These are phyloP conservation scores for Suillus sp. DNA, from an alignment of 768 basidiomycete species.

Conservation along the genomic window DNA sequence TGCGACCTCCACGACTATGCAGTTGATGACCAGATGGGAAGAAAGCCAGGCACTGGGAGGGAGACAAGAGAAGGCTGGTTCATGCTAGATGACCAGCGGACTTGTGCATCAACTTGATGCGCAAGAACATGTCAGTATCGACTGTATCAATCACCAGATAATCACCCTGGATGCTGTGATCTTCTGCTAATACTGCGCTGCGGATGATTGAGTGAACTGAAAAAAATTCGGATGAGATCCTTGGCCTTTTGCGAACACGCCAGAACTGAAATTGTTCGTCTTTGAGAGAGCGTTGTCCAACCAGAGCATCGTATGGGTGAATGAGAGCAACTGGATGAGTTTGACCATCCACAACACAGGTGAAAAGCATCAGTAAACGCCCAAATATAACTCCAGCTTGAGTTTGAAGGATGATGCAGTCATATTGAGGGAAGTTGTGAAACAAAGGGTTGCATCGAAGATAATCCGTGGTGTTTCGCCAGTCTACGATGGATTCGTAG, in stretches of 20 bases:
- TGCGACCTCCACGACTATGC: too few relatives aligned
- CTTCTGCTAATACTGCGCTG: slow-evolving; percentile 30
- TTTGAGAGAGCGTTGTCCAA: slow-evolving; percentile 14
- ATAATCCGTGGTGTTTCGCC: slow-evolving; percentile 29
- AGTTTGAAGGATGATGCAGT: slow-evolving; percentile 31
- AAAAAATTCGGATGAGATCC: slow-evolving; percentile 24
- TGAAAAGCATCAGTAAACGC: slow-evolving; percentile 24
- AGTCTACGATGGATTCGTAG: slow-evolving; percentile 32
- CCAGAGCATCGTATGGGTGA: slow-evolving; percentile 23
- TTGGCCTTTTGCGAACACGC: slow-evolving; percentile 16
- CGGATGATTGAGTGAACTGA: slow-evolving; percentile 31
- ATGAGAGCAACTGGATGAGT: slow-evolving; percentile 16
- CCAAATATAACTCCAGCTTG: slow-evolving; percentile 19
- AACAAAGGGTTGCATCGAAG: slow-evolving; percentile 35
- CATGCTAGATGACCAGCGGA: neutral
- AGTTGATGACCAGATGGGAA: too few relatives aligned
- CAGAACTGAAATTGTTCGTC: slow-evolving; percentile 28
- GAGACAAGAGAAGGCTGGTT: neutral
- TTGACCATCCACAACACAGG: slow-evolving; percentile 13
- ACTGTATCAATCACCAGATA: slow-evolving; percentile 31
- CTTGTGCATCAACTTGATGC: slow-evolving; percentile 9
- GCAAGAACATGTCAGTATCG: slow-evolving; percentile 35
- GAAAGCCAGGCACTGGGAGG: neutral
- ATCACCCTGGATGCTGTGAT: slow-evolving; percentile 20
- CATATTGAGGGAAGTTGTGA: slow-evolving; percentile 28